Conservation (phyloP, 2,329 filamentous ascomycete genomes). For the Reticulascus tulasneorum region DNA sequence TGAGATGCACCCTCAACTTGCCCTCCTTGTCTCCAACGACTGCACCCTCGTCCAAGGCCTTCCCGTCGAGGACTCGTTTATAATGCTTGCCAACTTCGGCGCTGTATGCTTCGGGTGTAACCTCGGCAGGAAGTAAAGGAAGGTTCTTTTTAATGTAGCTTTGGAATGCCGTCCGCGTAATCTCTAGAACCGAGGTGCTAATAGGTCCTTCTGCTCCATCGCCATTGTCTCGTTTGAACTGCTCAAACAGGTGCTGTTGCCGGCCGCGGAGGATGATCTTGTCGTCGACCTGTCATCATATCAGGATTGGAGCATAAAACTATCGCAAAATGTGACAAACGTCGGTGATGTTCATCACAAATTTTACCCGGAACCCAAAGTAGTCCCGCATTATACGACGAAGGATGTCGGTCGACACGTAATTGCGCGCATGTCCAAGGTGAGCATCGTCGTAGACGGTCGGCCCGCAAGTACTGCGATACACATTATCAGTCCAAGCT, state of each 20-base stretch:
- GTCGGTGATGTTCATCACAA: constrained; percentile 93
- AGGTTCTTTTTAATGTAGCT: constrained; percentile 54
- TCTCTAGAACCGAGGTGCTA: too few relatives aligned
- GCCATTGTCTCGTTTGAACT: too few relatives aligned
- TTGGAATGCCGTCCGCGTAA: constrained; percentile 50
- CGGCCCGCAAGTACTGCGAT: constrained; percentile 81
- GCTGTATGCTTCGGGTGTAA: too few relatives aligned
- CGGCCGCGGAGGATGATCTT: constrained; percentile 61
- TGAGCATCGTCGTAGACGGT: constrained; percentile 82
- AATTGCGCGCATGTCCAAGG: constrained; percentile 81
- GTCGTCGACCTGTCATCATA: not conserved
- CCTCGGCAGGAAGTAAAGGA: constrained; percentile 47
- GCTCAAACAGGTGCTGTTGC: constrained; percentile 76
- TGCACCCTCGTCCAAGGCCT: too few relatives aligned
- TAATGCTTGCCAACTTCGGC: too few relatives aligned
- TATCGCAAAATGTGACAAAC: constrained; percentile 77
- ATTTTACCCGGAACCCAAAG: constrained; percentile 77
- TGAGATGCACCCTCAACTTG: constrained; percentile 87
- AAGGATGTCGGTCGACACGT: constrained; percentile 86
- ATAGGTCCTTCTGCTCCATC: too few relatives aligned
- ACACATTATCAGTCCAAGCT: too few relatives aligned
- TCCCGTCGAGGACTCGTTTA: too few relatives aligned
- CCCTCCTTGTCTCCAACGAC: constrained; percentile 80
- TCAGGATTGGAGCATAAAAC: not conserved
- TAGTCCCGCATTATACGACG: constrained; percentile 78